Conservation (phyloP, 2,329 filamentous ascomycete species). For the Zymoseptoria passerinii region DNA sequence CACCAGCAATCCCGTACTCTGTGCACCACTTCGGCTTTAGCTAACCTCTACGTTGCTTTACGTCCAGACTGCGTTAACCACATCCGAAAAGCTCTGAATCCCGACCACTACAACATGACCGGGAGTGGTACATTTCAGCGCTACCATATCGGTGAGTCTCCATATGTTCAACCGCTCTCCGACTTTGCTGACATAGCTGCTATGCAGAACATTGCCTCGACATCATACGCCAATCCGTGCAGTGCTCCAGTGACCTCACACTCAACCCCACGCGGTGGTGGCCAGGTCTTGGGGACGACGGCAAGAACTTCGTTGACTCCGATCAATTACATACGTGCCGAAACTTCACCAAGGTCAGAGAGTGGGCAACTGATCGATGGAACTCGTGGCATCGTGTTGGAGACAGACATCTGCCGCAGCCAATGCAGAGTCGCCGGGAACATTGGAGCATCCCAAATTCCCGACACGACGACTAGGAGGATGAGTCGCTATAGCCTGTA, state of each 20-base stretch:
- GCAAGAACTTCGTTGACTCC: constrained; percentile 14
- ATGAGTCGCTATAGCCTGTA: background rate
- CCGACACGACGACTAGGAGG: background rate
- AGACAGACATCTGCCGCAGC: background rate
- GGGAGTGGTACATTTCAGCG: background rate
- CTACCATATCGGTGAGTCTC: constrained; percentile 4
- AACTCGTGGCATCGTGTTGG: constrained; percentile 3
- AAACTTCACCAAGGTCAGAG: constrained; percentile 11
- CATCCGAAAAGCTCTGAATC: constrained; percentile 2
- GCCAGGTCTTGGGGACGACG: constrained; percentile 3
- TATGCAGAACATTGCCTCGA: constrained; percentile 16
- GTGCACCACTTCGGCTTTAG: too few species aligned
- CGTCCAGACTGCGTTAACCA: background rate
- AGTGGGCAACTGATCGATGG: constrained; percentile 9
- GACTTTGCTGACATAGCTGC: background rate
- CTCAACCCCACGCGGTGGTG: constrained; percentile 16
- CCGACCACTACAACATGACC: constrained; percentile 3
- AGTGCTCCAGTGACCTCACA: constrained; percentile 18
- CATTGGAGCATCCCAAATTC: background rate
- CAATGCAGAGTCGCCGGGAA: background rate
- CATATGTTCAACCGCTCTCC: background rate
- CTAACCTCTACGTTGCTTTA: background rate
- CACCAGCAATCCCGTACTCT: constrained; percentile 5
- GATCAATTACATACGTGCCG: constrained; percentile 14
- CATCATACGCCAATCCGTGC: constrained; percentile 13